Evolutionary conservation across 2,329 filamentous ascomycete genomes (phyloP), one percentile per base, ranked within the genome.

Genomic region (Arthrobotrys sinensis): DNA sequence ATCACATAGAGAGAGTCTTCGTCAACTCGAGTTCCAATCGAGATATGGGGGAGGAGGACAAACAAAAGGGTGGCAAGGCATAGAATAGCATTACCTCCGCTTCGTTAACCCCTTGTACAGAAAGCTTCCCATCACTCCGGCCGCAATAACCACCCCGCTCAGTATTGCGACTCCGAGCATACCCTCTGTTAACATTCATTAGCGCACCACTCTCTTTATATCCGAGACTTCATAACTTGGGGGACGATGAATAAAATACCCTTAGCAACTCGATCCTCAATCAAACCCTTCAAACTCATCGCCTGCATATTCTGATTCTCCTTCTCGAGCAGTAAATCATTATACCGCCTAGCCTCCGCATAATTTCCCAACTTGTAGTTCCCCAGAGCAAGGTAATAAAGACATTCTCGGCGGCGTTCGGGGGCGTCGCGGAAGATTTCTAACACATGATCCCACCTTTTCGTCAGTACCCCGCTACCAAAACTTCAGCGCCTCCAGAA

Each of bases 361-460:
- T 97, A 99, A 88, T 97, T 98, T 79, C 94, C 95, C 55, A 99
- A 90, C 87, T 98, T 98, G 89, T 95, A 98, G 88, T 98, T 97
- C 80, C 96, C 96, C 36, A 99, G 89, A 28, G 93, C 96, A 67
- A 99, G 91, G 86, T 99, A 99, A 88, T 97, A 99, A 79, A 99
- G 92, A 84, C 96, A 99, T 88, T 99, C 96, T 83, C 96, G 91
- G 83, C 96, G 91, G 82, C 96, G 93, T 85, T 98, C 96, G 81
- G 93, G 94, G 40, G 93, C 92, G 76, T 91, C 91, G 84, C 95
- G 93, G 88, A 98, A 99, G 86, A 99, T 99, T 82, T 98, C 95
- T 82, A 93, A 94, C 16, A 48, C 12, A 67, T 53, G 1, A 40
- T 46, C 50, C 46, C 65, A 24, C 40, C 10, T 48, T n/a, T 28